Evolutionary conservation across 164 flowering plant genomes (phyloP).

Genomic region (Paratinospora sagittata): DNA sequence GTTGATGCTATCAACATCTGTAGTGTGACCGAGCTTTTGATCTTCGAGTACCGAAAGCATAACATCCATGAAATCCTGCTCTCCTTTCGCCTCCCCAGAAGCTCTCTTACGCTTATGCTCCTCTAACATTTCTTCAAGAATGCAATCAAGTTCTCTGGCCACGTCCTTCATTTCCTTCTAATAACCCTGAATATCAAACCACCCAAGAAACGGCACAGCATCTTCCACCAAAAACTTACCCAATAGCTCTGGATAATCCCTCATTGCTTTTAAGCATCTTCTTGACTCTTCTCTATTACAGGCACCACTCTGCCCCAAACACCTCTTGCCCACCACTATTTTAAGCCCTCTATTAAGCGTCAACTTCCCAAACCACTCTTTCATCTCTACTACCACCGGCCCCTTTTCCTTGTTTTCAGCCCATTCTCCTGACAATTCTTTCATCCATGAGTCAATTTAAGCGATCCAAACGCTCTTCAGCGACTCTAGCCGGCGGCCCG

Average conservation of each 20-base stretch:
- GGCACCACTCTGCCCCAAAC: not conserved
- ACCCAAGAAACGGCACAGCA: slow-evolving; percentile 9
- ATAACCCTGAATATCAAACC: slow-evolving; percentile 11
- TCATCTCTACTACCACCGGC: slow-evolving; percentile 7
- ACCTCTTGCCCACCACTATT: slow-evolving; percentile 18
- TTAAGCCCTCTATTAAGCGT: slow-evolving; percentile 7
- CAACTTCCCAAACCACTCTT: slow-evolving; percentile 9
- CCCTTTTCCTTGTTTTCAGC: not conserved
- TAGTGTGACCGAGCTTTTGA: not conserved
- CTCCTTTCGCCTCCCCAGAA: not conserved
- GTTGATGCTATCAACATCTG: not conserved
- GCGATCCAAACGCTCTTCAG: not conserved
- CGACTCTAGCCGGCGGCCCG: slow-evolving; percentile 3
- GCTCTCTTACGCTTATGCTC: not conserved
- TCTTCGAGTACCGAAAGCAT: not conserved
- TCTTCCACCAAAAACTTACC: slow-evolving; percentile 9
- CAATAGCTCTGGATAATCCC: not conserved
- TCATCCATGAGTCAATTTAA: not conserved
- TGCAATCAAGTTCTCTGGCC: not conserved
- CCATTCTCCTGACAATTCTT: not conserved
- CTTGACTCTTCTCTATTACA: not conserved
- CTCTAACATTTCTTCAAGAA: slow-evolving; percentile 6
- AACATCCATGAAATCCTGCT: slow-evolving; percentile 8
- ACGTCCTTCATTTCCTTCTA: slow-evolving; percentile 5
- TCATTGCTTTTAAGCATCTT: not conserved